A percentile compares a stretch with the other conserved stretches of the same genome.
Evolutionary conservation across 345 rosid genomes (phyloP).

Genomic region (Anastatica hierochuntica): DNA sequence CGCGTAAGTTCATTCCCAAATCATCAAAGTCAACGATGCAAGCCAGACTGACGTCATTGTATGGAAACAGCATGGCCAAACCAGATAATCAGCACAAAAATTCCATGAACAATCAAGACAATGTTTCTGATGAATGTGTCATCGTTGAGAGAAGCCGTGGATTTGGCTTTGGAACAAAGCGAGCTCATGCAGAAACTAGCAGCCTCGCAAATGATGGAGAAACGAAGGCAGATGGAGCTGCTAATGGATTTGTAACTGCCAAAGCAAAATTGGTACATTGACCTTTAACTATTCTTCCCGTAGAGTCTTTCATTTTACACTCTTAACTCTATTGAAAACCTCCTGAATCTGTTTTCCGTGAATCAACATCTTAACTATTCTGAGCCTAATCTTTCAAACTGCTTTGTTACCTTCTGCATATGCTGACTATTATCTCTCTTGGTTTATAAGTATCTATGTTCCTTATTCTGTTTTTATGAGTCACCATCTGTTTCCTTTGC

Average conservation of each 20-base stretch:
- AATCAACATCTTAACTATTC: background rate
- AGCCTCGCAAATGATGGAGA: slow-evolving; percentile 46
- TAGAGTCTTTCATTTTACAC: background rate
- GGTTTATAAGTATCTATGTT: slow-evolving; percentile 13
- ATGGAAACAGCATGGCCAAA: slow-evolving; percentile 50
- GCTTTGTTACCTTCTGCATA: slow-evolving; percentile 3
- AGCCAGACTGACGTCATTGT: slow-evolving; percentile 58
- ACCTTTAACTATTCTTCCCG: slow-evolving; percentile 1
- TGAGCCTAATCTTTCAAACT: background rate
- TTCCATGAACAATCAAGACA: slow-evolving; percentile 33
- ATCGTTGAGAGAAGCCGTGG: slow-evolving; percentile 39
- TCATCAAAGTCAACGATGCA: slow-evolving; percentile 41
- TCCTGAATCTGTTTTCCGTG: background rate
- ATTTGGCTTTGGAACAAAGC: slow-evolving; percentile 44
- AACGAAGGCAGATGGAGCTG: slow-evolving; percentile 33
- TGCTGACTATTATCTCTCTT: slow-evolving; percentile 18
- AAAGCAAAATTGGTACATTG: slow-evolving; percentile 74
- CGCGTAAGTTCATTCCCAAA: slow-evolving; percentile 31
- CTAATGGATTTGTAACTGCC: slow-evolving; percentile 79
- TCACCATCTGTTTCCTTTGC: background rate
- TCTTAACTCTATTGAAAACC: background rate
- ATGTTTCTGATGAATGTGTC: slow-evolving; percentile 39
- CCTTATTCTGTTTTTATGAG: background rate
- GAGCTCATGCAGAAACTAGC: slow-evolving; percentile 43
- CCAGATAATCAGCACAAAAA: slow-evolving; percentile 27